Base-by-base conservation (phyloP, 805 yeast species). In the Cyberlindnera americana region DNA sequence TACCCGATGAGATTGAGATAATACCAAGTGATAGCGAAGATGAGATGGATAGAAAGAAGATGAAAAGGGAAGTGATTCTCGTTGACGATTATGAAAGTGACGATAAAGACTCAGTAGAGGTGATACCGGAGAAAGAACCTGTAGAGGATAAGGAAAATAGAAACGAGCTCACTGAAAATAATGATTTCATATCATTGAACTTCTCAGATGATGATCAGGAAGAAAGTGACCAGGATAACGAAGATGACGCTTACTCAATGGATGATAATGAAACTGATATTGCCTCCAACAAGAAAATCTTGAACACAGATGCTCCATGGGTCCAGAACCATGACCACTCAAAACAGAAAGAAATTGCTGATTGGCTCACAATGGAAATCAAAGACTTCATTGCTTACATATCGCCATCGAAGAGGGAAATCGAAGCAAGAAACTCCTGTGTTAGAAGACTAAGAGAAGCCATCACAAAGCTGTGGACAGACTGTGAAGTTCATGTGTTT, bases 351-450 rank as follows among this genome's bases (percentile, higher is more conserved):
- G 95, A 85, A 51, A 77, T 89, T 24, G 81, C 90, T 1, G 90
- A 83, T 50, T 88, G 96, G 93, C 69, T 91, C 17, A 83, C 93
- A 4, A 69, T 74, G 61, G 98, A 91, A 59, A 85, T 91, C 47
- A 75, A 74, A 47, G 95, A 88, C 56, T 91, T 88, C 59, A 83
- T 85, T 21, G 75, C 78, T 33, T 91, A 89, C 60, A 79, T 90
- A 19, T 83, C 96, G 1, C 98, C 98, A 2, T 78, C 91, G 1
- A 74, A 69, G 29, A 75, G 69, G 13, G 98, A 91, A 52, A 83
- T 85, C 41, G 59, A 66, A 30, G 64, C 73, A 4, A 76, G 98
- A 56, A 83, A 85, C 49, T 60, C 60, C 5, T 80, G 86, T 3
- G 82, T 91, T 19, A 61, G 67, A 26, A 70, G 75, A 37, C 64